These are phyloP conservation scores for Cercospora nicotianae DNA, from an alignment of 2,329 filamentous ascomycete genomes.

Conservation along the genomic window DNA sequence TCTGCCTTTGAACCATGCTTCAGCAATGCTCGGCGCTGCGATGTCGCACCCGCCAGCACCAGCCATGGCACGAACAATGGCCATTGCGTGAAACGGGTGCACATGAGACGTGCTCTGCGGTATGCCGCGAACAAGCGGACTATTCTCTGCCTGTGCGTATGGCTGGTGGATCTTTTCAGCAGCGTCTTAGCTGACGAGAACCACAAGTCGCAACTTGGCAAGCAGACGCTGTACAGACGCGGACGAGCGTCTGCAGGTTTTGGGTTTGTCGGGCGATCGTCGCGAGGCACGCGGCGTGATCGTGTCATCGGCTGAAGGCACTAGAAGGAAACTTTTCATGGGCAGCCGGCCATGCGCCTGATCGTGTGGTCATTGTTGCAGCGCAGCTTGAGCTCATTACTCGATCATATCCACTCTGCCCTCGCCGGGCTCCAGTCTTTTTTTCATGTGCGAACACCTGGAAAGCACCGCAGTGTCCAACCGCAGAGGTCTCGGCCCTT, in stretches of 20 bases:
- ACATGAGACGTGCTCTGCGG: no score
- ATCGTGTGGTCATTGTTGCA: background rate
- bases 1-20: background rate
- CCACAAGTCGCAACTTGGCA: background rate
- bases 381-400: conserved; percentile 7
- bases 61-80: background rate
- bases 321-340: conserved; percentile 5
- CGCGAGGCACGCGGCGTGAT: conserved; percentile 7
- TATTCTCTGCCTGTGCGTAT: background rate
- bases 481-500: background rate
- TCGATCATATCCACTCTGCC: conserved; percentile 15
- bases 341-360: background rate
- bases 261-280: background rate
- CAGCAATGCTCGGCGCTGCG: background rate
- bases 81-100: background rate
- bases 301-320: conserved; percentile 1
- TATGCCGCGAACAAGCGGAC: no score
- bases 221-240: background rate
- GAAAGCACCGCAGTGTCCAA: background rate
- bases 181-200: background rate
- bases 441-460: conserved; percentile 7
- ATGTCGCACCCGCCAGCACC: background rate
- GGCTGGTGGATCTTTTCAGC: background rate
- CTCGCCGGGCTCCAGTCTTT: background rate
- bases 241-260: background rate